Evolutionary conservation across 2,329 filamentous ascomycete genomes (phyloP), one percentile per base, ranked within the genome.

Genomic region (Aspergillus novoparasiticus): DNA sequence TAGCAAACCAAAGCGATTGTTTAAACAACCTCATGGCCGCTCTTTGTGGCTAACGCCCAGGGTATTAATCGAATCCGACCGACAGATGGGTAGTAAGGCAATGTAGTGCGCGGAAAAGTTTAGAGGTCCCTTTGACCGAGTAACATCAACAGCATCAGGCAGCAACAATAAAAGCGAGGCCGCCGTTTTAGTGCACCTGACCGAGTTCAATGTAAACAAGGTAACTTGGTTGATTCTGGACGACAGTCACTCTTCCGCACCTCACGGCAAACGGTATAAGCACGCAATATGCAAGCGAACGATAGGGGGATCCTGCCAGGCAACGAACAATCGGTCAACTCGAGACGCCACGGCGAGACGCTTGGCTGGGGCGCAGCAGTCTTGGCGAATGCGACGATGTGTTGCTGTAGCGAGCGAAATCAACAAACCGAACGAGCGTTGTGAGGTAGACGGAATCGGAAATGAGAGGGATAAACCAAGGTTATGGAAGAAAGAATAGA

Each of bases 11-110:
- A 61, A 75, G 53, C 55, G 74, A 63, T 60, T 60, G 66, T 41
- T 64, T 67, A 45, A 72, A 60, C 57, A 71, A 61, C 66, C 66
- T 69, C 74, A 76, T 76, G 60, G 59, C 65, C 63, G 59, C 41
- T 36, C 28, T 61, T 57, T 63, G 57, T 61, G 56, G 57, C 36
- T 21, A 51, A 59, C 57, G 50, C 56, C 62, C 51, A 63, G 59
- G 48, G 58, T 57, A 60, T 28, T 45, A 48, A 46, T 46, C 19
- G 28, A 51, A 36, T n/a, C 54, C 54, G 28, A 45, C 59, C 62
- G 61, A 19, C 6, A 41, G 16, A 57, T 53, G 30, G 55, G 39
- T 68, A 61, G 58, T 57, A 63, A 23, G 48, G 54, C 39, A 60
- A 26, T n/a, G 45, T 16, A 55, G 21, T 58, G 14, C 6, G 16